phyloP scores from a whole-genome alignment of 805 yeast genomes.

The Candida arabinofermentans region DNA sequence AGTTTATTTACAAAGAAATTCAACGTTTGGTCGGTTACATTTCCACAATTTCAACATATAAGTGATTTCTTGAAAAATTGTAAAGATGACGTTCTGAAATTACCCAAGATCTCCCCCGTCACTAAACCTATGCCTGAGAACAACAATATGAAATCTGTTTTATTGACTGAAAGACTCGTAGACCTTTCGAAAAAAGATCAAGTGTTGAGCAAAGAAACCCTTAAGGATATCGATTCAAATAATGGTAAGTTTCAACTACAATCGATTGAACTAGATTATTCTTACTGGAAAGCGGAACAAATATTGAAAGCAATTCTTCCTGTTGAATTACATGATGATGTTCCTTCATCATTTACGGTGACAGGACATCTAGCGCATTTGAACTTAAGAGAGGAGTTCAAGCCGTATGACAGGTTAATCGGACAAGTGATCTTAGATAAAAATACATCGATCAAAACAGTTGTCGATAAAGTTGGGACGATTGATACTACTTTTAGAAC shows the following conservation, averaged over 20 bases:
- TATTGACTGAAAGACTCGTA: constrained; percentile 51
- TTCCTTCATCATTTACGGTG: constrained; percentile 86
- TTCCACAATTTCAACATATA: constrained; percentile 63
- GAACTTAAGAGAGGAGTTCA: constrained; percentile 77
- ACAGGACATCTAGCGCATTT: constrained; percentile 97
- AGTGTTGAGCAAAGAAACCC: constrained; percentile 40
- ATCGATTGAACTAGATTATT: constrained; percentile 57
- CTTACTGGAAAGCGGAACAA: constrained; percentile 88
- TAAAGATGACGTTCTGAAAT: constrained; percentile 56
- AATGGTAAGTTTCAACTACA: constrained; percentile 49
- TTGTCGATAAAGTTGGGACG: constrained; percentile 85
- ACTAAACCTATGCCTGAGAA: constrained; percentile 20
- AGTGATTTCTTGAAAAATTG: constrained; percentile 58
- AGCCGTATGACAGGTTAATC: constrained; percentile 74
- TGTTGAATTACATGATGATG: constrained; percentile 57
- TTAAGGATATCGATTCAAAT: constrained; percentile 42
- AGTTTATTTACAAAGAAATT: constrained; percentile 55
- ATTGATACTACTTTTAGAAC: constrained; percentile 89
- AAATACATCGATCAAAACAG: constrained; percentile 75
- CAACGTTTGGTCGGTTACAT: constrained; percentile 60
- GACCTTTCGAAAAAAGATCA: constrained; percentile 34
- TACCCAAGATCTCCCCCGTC: constrained; percentile 43
- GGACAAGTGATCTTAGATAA: constrained; percentile 91
- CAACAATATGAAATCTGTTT: constrained; percentile 46
- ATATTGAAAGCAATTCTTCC: constrained; percentile 78